Conservation (phyloP, 2,329 filamentous ascomycete genomes). For the Clonostachys sp. region DNA sequence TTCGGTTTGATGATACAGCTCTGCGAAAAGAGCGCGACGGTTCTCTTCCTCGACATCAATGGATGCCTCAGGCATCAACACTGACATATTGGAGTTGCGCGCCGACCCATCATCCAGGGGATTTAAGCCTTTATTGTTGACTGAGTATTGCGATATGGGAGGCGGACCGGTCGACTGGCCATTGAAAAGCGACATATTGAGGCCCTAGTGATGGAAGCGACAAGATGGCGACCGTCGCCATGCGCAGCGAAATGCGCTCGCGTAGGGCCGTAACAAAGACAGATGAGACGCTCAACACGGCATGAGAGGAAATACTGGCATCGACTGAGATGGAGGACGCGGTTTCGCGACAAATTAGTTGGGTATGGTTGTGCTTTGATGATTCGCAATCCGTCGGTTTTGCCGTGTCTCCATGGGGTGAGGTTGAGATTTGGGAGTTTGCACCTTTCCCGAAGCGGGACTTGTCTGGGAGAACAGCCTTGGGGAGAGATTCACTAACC, state of each 20-base stretch:
- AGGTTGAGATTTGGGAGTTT: conserved; percentile 36
- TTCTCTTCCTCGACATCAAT: conserved; percentile 62
- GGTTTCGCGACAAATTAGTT: conserved; percentile 32
- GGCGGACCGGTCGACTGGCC: conserved; percentile 62
- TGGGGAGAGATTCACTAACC: background rate
- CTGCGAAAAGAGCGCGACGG: conserved; percentile 69
- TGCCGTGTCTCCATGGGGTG: conserved; percentile 48
- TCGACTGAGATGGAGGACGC: conserved; percentile 43
- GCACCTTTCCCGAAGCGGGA: conserved; percentile 33
- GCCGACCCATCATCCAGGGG: conserved; percentile 56
- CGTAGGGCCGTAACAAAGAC: conserved; percentile 43
- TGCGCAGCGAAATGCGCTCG: conserved; percentile 48
- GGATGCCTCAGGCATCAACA: conserved; percentile 48
- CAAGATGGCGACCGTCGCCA: conserved; percentile 47
- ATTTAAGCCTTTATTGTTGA: conserved; percentile 45
- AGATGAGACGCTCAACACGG: conserved; percentile 39
- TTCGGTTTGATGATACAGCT: conserved; percentile 74
- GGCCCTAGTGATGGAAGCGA: conserved; percentile 43
- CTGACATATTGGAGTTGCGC: conserved; percentile 29
- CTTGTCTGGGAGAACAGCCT: conserved; percentile 14
- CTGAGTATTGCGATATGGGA: conserved; percentile 43
- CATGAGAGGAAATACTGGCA: conserved; percentile 44
- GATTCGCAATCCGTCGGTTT: conserved; percentile 42
- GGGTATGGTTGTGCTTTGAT: conserved; percentile 43
- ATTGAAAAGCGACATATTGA: conserved; percentile 63